Percentiles rank a stretch among this genome's conserved stretches.
These are phyloP conservation scores for Pseudocercospora fuligena DNA, from an alignment of 2,329 filamentous ascomycete species.

Conservation along the genomic window DNA sequence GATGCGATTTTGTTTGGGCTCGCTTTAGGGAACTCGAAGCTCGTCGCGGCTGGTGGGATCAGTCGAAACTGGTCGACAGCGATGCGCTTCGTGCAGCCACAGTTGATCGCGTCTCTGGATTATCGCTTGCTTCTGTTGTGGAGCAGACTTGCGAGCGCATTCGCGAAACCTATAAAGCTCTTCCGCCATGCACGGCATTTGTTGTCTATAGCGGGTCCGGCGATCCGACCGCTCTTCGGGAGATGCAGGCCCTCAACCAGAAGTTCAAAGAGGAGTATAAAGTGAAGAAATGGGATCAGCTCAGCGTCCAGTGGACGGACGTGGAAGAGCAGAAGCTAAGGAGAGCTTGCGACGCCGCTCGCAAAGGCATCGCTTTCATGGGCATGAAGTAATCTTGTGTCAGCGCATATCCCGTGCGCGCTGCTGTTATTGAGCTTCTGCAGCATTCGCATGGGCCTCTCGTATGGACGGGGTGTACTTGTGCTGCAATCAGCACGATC, in stretches of 20 bases:
- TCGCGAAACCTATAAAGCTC: constrained; percentile 56
- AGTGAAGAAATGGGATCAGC: constrained; percentile 66
- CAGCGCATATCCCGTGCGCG: background rate
- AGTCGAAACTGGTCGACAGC: constrained; percentile 49
- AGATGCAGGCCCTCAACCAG: constrained; percentile 61
- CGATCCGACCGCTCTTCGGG: constrained; percentile 62
- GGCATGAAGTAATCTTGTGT: constrained; percentile 56
- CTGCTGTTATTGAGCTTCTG: background rate
- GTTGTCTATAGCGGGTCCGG: constrained; percentile 69
- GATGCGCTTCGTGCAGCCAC: constrained; percentile 41
- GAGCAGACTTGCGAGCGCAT: constrained; percentile 58
- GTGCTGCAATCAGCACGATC: background rate
- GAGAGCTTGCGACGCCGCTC: constrained; percentile 60
- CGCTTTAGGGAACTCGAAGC: constrained; percentile 66
- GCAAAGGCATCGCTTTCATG: constrained; percentile 64
- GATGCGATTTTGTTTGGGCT: constrained; percentile 67
- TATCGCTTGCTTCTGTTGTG: constrained; percentile 52
- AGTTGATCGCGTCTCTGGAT: constrained; percentile 16
- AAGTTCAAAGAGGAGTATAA: constrained; percentile 62
- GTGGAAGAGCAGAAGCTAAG: constrained; percentile 64
- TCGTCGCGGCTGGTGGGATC: constrained; percentile 64
- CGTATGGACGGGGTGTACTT: background rate
- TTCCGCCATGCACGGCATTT: constrained; percentile 64
- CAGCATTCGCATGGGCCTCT: background rate
- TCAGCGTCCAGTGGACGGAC: constrained; percentile 69